These are phyloP conservation scores for Phytophthora hibernalis DNA, from an alignment of 352 stramenopile genomes.

Conservation along the genomic window DNA sequence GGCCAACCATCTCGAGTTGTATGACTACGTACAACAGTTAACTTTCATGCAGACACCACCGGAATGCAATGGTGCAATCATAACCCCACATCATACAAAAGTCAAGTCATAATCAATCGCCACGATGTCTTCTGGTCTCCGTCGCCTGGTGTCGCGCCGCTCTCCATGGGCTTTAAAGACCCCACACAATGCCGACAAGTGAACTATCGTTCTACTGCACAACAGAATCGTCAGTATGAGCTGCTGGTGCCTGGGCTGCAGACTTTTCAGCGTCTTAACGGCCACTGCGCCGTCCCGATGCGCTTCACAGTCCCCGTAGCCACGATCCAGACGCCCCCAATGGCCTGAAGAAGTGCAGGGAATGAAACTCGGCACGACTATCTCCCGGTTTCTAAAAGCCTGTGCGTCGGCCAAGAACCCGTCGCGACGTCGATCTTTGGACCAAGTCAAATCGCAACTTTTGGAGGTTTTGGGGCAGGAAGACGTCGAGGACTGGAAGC, in stretches of 20 bases:
- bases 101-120: neutral
- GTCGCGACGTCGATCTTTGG: conserved; percentile 16
- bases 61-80: conserved; percentile 20
- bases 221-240: conserved; percentile 38
- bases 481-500: conserved; percentile 42
- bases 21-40: conserved; percentile 17
- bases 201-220: conserved; percentile 10
- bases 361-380: conserved; percentile 52
- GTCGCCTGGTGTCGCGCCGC: neutral
- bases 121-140: neutral
- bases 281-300: conserved; percentile 43
- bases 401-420: conserved; percentile 34
- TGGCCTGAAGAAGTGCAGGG: conserved; percentile 41
- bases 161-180: neutral
- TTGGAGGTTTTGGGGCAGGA: conserved; percentile 25
- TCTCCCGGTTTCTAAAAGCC: conserved; percentile 49
- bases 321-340: neutral
- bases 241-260: conserved; percentile 36
- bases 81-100: conserved; percentile 9
- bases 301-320: conserved; percentile 38
- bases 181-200: conserved; percentile 10
- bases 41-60: conserved; percentile 1
- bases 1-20: conserved; percentile 14
- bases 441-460: conserved; percentile 27
- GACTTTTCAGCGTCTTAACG: conserved; percentile 34